Base-by-base conservation (phyloP, 108 stramenopile species). In the Nannochloropsis gaditana region DNA sequence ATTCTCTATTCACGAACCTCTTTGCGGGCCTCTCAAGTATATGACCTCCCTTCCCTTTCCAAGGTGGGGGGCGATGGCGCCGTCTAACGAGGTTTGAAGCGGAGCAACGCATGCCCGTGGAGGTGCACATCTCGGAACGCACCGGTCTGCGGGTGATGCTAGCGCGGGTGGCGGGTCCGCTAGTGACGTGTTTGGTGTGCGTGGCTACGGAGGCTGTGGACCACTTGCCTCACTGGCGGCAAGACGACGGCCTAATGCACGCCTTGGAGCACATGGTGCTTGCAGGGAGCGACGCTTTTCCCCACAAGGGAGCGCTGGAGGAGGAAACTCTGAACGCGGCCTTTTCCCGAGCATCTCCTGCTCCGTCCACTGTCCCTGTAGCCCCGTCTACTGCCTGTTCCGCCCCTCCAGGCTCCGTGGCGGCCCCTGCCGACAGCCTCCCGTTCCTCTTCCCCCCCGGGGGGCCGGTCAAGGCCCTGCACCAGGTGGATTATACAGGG, bases 111-210 rank as follows among this genome's bases (percentile, higher is more conserved):
- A n/a, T 73, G 59, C 59, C 59, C 8, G 59, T 73, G 19, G 59
- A 73, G 59, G 59, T 73, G 59, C n/a, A 73, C 59, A 73, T 73
- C 6, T 73, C 59, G 19, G 59, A 73, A n/a, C 59, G 59, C 59
- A 73, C 59, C 2, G 59, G 59, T n/a, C 59, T 73, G 19, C 59
- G 59, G n/a, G 59, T 73, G 59, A 73, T 73, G 59, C 59, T 73
- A 15, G 59, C 59, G 19, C 59, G n/a, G n/a, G 59, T 73, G 19
- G 19, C 59, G 3, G 59, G 59, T 2, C 59, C 59, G 19, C 59
- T 73, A n/a, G 59, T 73, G 59, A 73, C 59, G n/a, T 15, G 59
- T n/a, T 73, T 73, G 59, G 59, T n/a, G n/a, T 73, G 59, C n/a
- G 59, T 73, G 15, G 59, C 59, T 15, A 73, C 59, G 0, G 59